Evolutionary conservation across 768 basidiomycete species (phyloP).

Genomic region (Tephrocybe sp.): DNA sequence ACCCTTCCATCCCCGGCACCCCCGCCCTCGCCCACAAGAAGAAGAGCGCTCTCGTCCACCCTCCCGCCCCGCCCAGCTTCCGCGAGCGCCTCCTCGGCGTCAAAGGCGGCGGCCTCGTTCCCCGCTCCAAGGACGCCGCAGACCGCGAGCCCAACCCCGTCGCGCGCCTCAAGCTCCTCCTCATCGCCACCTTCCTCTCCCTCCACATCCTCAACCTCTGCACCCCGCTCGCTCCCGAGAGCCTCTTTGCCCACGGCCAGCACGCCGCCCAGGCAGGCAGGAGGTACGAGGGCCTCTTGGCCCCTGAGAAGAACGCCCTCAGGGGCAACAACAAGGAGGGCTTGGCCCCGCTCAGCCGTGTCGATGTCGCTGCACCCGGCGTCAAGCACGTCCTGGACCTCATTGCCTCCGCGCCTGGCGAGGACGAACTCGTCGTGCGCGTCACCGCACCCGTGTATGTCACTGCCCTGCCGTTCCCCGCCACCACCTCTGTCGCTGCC

Average conservation of each 20-base stretch:
- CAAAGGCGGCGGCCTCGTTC: constrained; percentile 29
- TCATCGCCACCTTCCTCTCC: constrained; percentile 89
- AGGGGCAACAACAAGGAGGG: too few species aligned
- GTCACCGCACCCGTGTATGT: constrained; percentile 61
- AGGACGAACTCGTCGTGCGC: constrained; percentile 54
- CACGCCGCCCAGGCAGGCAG: constrained; percentile 48
- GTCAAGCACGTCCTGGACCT: constrained; percentile 52
- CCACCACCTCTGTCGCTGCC: constrained; percentile 2
- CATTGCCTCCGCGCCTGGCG: constrained; percentile 11
- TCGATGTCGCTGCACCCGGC: constrained; percentile 68
- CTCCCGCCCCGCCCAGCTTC: constrained; percentile 19
- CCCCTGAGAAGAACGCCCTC: constrained; percentile 42
- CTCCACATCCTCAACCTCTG: constrained; percentile 92
- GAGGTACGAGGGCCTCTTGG: constrained; percentile 58
- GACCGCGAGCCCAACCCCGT: constrained; percentile 70
- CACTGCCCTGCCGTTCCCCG: constrained; percentile 36
- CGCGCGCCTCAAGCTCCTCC: constrained; percentile 82
- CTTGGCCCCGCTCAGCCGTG: too few species aligned
- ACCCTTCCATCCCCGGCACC: constrained; percentile 21
- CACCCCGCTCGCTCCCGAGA: constrained; percentile 72
- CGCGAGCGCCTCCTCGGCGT: constrained; percentile 19
- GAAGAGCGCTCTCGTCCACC: constrained; percentile 28
- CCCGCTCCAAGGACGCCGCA: constrained; percentile 17
- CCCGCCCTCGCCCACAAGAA: constrained; percentile 13
- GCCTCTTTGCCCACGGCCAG: constrained; percentile 15